phyloP scores from a whole-genome alignment of 2,329 filamentous ascomycete species.

The Sporothrix pseudoabietina region DNA sequence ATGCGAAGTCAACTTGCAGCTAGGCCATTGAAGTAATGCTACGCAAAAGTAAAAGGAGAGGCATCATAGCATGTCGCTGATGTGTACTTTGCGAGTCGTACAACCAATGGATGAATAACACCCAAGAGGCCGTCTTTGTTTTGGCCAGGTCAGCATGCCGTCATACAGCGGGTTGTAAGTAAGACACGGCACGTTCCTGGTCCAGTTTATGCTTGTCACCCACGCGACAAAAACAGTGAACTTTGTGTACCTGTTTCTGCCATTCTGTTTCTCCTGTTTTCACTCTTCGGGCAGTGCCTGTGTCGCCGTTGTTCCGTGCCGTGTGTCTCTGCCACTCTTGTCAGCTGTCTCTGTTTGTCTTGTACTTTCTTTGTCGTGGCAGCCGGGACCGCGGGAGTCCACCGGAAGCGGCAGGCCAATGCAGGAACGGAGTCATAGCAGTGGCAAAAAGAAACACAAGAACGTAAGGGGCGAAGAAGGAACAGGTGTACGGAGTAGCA shows the following conservation, averaged over 20 bases:
- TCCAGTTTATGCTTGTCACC: constrained; percentile 21
- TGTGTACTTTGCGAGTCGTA: neutral
- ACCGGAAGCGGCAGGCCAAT: constrained; percentile 23
- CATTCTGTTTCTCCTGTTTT: neutral
- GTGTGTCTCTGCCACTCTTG: neutral
- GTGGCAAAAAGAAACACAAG: neutral
- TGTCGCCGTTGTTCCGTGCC: neutral
- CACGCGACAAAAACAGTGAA: constrained; percentile 7
- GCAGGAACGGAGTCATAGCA: constrained; percentile 20
- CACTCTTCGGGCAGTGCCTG: neutral
- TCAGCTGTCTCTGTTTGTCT: neutral
- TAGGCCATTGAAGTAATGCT: neutral
- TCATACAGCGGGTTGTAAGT: neutral
- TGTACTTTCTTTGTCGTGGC: constrained; percentile 16
- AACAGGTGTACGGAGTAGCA: neutral
- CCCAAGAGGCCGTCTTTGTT: neutral
- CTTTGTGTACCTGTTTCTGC: neutral
- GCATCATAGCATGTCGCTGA: neutral
- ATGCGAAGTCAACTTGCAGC: neutral
- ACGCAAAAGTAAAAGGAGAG: neutral
- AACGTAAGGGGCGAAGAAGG: neutral
- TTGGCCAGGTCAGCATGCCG: neutral
- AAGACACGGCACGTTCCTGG: neutral
- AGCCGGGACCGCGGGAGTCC: constrained; percentile 17
- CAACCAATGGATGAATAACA: constrained; percentile 8